Percentiles rank a stretch among this genome's conserved stretches.
These are phyloP conservation scores for Middelhovenomyces tepae DNA, from an alignment of 805 yeast genomes.

Conservation along the genomic window DNA sequence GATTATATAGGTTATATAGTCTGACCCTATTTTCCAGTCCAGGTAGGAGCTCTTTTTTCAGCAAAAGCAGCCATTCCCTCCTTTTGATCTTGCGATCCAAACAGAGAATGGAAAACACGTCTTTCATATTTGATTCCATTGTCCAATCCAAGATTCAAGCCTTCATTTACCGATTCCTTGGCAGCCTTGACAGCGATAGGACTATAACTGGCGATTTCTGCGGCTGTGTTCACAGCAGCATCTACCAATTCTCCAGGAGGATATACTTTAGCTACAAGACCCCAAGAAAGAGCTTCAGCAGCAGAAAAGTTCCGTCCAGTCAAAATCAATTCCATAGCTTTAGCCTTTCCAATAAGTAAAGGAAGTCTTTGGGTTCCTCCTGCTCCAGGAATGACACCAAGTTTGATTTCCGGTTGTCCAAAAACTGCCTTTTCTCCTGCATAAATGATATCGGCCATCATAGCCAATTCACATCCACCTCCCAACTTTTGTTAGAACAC, in stretches of 20 bases:
- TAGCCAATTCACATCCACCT: slow-evolving; percentile 49
- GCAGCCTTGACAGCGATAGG: slow-evolving; percentile 38
- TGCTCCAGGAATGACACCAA: slow-evolving; percentile 43
- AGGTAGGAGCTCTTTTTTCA: slow-evolving; percentile 36
- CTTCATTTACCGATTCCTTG: slow-evolving; percentile 36
- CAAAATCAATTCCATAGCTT: slow-evolving; percentile 40
- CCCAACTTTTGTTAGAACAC: slow-evolving; percentile 29
- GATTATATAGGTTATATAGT: too few relatives aligned
- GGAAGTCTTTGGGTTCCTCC: slow-evolving; percentile 48
- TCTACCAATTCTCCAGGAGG: slow-evolving; percentile 33
- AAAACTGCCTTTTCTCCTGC: slow-evolving; percentile 41
- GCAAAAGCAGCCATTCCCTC: slow-evolving; percentile 46
- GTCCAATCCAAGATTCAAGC: slow-evolving; percentile 30
- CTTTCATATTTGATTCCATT: slow-evolving; percentile 37
- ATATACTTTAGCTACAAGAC: slow-evolving; percentile 37
- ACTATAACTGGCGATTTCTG: slow-evolving; percentile 33
- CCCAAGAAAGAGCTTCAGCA: slow-evolving; percentile 39
- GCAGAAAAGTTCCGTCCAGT: slow-evolving; percentile 40
- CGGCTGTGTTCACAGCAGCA: slow-evolving; percentile 38
- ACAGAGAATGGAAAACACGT: slow-evolving; percentile 36
- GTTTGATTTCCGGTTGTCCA: slow-evolving; percentile 48
- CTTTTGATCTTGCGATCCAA: slow-evolving; percentile 38
- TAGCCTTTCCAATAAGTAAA: slow-evolving; percentile 40
- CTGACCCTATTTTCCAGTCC: slow-evolving; percentile 27
- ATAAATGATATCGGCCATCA: slow-evolving; percentile 44